These are phyloP conservation scores for Isoetes taiwanensis DNA, from an alignment of 75 land plant genomes.

Conservation along the genomic window DNA sequence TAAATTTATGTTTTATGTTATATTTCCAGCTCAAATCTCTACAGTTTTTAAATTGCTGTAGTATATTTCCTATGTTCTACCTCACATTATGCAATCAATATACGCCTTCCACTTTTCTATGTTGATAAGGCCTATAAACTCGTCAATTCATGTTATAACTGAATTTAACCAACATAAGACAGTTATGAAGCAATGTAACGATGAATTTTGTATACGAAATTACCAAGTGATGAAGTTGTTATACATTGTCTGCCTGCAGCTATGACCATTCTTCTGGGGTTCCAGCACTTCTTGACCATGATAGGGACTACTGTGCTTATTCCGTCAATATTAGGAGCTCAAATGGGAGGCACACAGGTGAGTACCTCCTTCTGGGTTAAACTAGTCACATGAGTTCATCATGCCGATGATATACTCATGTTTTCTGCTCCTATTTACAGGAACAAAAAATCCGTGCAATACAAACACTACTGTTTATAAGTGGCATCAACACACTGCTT, in stretches of 20 bases:
- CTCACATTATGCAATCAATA: too few species aligned
- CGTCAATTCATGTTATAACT: too few species aligned
- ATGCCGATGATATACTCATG: not conserved
- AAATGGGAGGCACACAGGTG: constrained; percentile 1
- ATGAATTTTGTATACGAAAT: too few species aligned
- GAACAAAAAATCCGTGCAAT: not conserved
- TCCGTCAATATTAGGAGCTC: not conserved
- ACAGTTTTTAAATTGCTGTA: too few species aligned
- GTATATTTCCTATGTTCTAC: too few species aligned
- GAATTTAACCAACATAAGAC: too few species aligned
- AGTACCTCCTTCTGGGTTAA: too few species aligned
- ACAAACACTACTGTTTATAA: not conserved
- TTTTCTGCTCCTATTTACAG: not conserved
- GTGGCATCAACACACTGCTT: not conserved
- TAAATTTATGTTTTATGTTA: not conserved
- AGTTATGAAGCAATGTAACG: too few species aligned
- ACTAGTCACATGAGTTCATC: not conserved
- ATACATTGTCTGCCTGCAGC: not conserved
- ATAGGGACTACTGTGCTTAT: constrained; percentile 3
- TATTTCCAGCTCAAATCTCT: too few species aligned
- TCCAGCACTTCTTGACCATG: constrained; percentile 2
- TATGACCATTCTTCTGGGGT: not conserved
- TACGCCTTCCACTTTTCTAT: not conserved
- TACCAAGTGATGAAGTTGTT: too few species aligned
- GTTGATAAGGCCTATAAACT: not conserved